Base-by-base conservation (phyloP, 306 rosid genomes). In the Lotus japonicus region DNA sequence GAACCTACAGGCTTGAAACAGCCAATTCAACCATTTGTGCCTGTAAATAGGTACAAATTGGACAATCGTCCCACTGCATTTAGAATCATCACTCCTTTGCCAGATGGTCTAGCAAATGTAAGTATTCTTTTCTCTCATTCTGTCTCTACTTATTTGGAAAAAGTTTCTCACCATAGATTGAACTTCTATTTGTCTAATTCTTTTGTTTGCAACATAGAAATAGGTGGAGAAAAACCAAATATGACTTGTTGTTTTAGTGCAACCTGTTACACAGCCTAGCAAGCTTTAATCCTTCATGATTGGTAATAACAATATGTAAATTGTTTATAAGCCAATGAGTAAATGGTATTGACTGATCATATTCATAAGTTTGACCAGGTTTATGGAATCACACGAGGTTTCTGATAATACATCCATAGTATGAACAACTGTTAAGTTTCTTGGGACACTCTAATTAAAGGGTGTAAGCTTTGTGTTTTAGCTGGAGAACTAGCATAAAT, bases 1-100 rank as follows among this genome's bases (percentile, higher is more conserved):
- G 97, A 90, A 43, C 70, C 83, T 61, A 57, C 71, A 23, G 80
- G 72, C 83, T 73, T 80, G 65, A 89, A 84, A 94, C 89, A 72
- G 66, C 88, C 81, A 23, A 44, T 75, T 71, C 87, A 75, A 63
- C 84, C 88, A 50, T 62, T 68, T 64, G 72, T 77, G 67, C 78
- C 84, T 78, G 71, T 77, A 63, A 90, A 87, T 69, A 82, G 91
- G 80, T 86, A 84, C 85, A 92, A 89, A 83, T 70, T 86, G 79
- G 96, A 88, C 73, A 84, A 90, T 64, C 95, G 89, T 66, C 90
- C 95, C 38, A 71, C 91, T 46, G 88, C 83, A 64, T 92, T 92
- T 80, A 88, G 76, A 80, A 80, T 92, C 82, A 62, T 80, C 66
- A 84, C 96, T 7, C 96, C 96, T 66, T 84, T 92, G 79, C 96